Evolutionary conservation across 805 yeast genomes (phyloP), one percentile per base, ranked within the genome.

Genomic region (Candida orba): DNA sequence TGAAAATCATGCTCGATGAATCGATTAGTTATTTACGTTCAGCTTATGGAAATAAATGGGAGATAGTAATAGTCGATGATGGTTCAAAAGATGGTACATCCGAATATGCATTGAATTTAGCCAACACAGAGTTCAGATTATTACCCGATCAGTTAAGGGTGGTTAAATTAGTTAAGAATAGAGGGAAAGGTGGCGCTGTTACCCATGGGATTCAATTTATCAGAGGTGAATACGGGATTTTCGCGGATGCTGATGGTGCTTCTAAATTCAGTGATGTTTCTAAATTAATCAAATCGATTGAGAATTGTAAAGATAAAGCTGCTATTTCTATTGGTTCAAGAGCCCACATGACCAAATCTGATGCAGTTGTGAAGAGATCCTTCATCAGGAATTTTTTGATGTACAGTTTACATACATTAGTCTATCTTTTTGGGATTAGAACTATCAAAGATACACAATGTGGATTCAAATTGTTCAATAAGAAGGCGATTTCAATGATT

Each of bases 171-270:
- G 76, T 65, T 22, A 62, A 76, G 49, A 93, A 93, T 62, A 73
- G 99, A 54, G 99, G 99, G 23, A 91, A 91, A 66, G 95, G 95
- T 31, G 96, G 98, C 12, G 99, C 98, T 0, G 98, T 93, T 0
- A 79, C 95, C 15, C 97, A 91, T 63, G 99, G 99, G 7, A 66
- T 93, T 62, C 75, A 81, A 53, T 79, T 78, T 54, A 67, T 81
- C 4, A 68, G 87, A 36, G 99, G 98, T 12, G 61, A 71, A 44
- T 81, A 75, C 54, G 77, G 79, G 10, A 72, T 93, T 9, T 93
- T 93, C 68, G 98, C 96, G 1, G 99, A 93, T 65, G 99, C 98
- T 1, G 99, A 93, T 65, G 98, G 98, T 30, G 98, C 99, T 5
- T 82, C 95, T 23, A 72, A 74, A 52, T 93, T 93, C 59, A 56